A percentile compares a stretch with the other conserved stretches of the same genome.
Evolutionary conservation across 495 filamentous ascomycete species (phyloP).

Genomic region (Penicillium lividum): DNA sequence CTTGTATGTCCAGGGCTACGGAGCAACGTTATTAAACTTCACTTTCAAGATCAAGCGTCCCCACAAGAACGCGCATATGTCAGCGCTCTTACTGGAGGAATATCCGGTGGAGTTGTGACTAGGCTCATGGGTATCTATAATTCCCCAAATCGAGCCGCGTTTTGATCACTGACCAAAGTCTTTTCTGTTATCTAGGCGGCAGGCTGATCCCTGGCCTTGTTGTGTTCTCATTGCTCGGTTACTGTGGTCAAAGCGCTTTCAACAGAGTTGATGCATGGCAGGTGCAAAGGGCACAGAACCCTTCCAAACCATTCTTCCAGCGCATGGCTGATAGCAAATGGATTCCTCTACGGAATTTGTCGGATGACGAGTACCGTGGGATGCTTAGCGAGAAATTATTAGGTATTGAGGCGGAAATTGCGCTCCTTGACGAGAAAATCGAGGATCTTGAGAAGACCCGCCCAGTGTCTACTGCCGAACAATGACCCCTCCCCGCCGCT

Average conservation of each 20-base stretch:
- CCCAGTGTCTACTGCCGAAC: conserved; percentile 14
- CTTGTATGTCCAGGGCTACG: conserved; percentile 34
- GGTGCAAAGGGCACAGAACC: conserved; percentile 35
- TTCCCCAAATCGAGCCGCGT: background rate
- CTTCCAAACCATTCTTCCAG: conserved; percentile 45
- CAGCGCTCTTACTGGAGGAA: conserved; percentile 66
- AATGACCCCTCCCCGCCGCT: conserved; percentile 5
- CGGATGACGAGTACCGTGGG: conserved; percentile 74
- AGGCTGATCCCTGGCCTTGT: conserved; percentile 59
- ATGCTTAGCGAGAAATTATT: conserved; percentile 78
- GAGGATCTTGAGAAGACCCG: conserved; percentile 45
- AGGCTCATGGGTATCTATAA: conserved; percentile 58
- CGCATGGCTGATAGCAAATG: conserved; percentile 67
- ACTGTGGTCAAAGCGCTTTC: conserved; percentile 59
- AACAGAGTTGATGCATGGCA: conserved; percentile 54
- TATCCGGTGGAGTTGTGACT: conserved; percentile 65
- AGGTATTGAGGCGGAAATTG: conserved; percentile 79
- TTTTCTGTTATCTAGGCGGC: conserved; percentile 31
- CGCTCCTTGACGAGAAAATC: conserved; percentile 83
- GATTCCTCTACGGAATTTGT: conserved; percentile 76
- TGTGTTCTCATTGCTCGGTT: conserved; percentile 64
- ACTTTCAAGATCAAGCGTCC: conserved; percentile 50
- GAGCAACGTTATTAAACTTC: conserved; percentile 41
- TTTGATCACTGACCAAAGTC: conserved; percentile 8
- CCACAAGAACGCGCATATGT: conserved; percentile 58